Evolutionary conservation across 352 stramenopile species (phyloP), one percentile per base, ranked within the genome.

Genomic region (Globisporangium barbulae): DNA sequence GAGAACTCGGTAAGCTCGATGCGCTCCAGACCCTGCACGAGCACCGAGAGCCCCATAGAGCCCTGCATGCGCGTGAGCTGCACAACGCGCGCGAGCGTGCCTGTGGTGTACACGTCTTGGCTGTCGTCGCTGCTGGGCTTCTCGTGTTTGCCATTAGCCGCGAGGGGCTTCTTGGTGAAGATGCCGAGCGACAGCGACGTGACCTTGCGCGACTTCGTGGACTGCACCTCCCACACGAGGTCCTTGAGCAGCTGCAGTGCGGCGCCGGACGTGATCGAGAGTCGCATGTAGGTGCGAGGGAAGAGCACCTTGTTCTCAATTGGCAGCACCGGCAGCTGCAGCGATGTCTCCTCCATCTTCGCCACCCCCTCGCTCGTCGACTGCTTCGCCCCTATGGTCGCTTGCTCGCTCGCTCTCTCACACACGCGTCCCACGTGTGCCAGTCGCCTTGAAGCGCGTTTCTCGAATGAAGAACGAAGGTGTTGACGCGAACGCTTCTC

Each of bases 161-260:
- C 15, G 13, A 55, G 5, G 1, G 61, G 49, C 17, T 64, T 67
- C 59, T 80, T 78, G 9, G 83, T 89, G 64, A 92, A 92, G 33
- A 92, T 77, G 13, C 76, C 83, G 3, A 92, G 62, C 37, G 76
- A 71, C 6, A 93, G 71, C 22, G 81, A 83, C 39, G 72, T 65
- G 10, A 69, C 63, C 41, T 73, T 75, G 21, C 68, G 67, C n/a
- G 74, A 65, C 64, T 81, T 87, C 52, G 71, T 76, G 54, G 76
- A 70, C 33, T 83, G 79, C 15, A 87, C 79, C 53, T 93, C 80
- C 84, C 80, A 93, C 19, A 93, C 76, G 9, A 90, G 69, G 56
- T 93, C 81, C 54, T 93, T 90, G 47, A 93, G 77, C 44, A 93
- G 75, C 69, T 89, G 80, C 63, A 93, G 70, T 53, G 78, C 79